Percentiles rank a stretch among this genome's conserved stretches.
phyloP scores from a whole-genome alignment of 208 protist species.

The Strigomonas oncopelti region DNA sequence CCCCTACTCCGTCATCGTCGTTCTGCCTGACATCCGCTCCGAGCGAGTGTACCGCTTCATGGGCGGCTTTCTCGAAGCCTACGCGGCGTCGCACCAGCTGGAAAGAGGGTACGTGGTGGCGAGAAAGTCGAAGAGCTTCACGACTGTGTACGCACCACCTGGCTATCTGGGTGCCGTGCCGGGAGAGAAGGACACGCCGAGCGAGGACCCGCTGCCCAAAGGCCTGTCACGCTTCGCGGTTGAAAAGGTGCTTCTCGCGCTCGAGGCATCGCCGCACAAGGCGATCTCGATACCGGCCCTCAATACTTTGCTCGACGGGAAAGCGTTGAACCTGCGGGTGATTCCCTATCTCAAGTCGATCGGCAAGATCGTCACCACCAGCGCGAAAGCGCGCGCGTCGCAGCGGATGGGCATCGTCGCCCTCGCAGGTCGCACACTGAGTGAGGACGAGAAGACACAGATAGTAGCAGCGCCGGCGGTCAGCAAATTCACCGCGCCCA shows the following conservation, averaged over 20 bases:
- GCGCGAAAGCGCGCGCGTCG: slow-evolving; percentile 22
- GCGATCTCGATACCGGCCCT: slow-evolving; percentile 45
- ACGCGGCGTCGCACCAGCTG: neutral
- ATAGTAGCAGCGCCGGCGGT: slow-evolving; percentile 10
- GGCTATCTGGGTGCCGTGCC: neutral
- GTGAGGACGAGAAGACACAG: slow-evolving; percentile 24
- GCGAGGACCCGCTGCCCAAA: slow-evolving; percentile 22
- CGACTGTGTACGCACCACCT: neutral
- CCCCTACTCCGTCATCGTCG: neutral
- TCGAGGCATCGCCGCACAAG: slow-evolving; percentile 46
- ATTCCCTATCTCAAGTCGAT: slow-evolving; percentile 53
- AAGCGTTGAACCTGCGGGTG: slow-evolving; percentile 40
- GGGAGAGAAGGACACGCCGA: no score
- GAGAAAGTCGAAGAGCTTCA: neutral
- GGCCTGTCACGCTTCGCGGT: slow-evolving; percentile 57
- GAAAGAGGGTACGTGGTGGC: neutral
- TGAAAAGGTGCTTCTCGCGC: slow-evolving; percentile 46
- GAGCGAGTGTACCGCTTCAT: neutral
- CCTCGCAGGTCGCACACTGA: slow-evolving; percentile 22
- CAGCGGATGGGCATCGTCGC: slow-evolving; percentile 65
- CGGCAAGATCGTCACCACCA: slow-evolving; percentile 45
- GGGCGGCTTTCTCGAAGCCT: neutral
- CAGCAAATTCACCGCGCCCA: neutral
- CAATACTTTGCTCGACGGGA: slow-evolving; percentile 32
- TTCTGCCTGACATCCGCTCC: neutral